phyloP scores from a whole-genome alignment of 2,329 filamentous ascomycete species.

The Ophiocordyceps sinensis region DNA sequence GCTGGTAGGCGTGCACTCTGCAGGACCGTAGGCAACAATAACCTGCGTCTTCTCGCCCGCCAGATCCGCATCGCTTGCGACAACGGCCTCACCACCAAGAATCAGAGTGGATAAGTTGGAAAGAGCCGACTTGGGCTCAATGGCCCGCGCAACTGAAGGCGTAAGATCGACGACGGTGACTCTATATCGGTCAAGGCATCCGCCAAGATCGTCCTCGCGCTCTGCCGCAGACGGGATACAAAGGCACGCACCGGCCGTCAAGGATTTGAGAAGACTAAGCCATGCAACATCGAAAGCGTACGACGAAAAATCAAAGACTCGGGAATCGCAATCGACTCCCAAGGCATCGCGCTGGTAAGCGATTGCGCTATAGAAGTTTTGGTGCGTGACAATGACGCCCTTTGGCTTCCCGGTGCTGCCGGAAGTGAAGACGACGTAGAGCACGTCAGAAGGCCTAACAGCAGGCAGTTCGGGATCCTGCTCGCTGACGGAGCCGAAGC shows the following conservation, averaged over 20 bases:
- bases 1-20: constrained; percentile 1
- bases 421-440: constrained; percentile 13
- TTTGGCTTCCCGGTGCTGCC: constrained; percentile 13
- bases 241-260: constrained; percentile 1
- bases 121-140: constrained; percentile 2
- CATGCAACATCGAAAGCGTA: constrained; percentile 6
- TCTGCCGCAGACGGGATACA: constrained; percentile 6
- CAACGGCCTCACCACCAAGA: constrained; percentile 6
- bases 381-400: constrained; percentile 9
- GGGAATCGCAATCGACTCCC: neutral
- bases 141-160: constrained; percentile 6
- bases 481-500: neutral
- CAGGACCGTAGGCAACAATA: neutral
- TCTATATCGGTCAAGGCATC: constrained; percentile 1
- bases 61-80: constrained; percentile 3
- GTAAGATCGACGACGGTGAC: constrained; percentile 7
- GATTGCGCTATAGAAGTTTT: constrained; percentile 3
- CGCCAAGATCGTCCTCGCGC: constrained; percentile 4
- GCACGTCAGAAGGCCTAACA: neutral
- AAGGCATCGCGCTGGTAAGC: constrained; percentile 3
- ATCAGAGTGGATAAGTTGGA: constrained; percentile 5
- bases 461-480: neutral
- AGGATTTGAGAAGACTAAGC: constrained; percentile 1
- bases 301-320: constrained; percentile 6
- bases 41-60: constrained; percentile 4